Conservation (phyloP, 345 rosid species). For the Brassica cretica region DNA sequence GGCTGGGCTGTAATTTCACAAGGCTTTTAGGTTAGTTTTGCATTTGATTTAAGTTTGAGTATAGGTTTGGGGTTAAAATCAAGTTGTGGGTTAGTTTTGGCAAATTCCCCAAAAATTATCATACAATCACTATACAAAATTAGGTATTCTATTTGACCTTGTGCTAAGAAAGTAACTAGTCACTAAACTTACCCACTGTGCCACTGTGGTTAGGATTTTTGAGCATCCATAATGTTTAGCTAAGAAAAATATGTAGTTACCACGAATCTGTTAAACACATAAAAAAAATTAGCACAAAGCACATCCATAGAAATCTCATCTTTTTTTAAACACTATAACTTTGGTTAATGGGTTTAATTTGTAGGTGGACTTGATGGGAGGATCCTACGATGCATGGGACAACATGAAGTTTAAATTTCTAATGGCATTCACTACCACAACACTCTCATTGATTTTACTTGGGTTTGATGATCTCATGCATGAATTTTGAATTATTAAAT, state of each 20-base stretch:
- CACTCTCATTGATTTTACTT: slow-evolving; percentile 68
- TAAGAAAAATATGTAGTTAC: not conserved
- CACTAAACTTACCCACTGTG: not conserved
- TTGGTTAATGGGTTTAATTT: not conserved
- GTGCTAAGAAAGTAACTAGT: not conserved
- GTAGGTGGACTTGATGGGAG: slow-evolving; percentile 79
- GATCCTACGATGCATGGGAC: slow-evolving; percentile 79
- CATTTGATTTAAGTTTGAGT: too few relatives aligned
- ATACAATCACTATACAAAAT: too few relatives aligned
- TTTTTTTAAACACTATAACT: not conserved
- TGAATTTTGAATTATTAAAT: slow-evolving; percentile 38
- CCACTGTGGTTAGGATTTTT: not conserved
- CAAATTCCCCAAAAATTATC: too few relatives aligned
- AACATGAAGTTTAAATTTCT: slow-evolving; percentile 84
- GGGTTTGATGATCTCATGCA: slow-evolving; percentile 63
- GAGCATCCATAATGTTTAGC: not conserved
- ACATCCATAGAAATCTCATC: slow-evolving; percentile 2
- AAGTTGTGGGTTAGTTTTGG: too few relatives aligned
- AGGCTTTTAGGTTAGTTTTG: too few relatives aligned
- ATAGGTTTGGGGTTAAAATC: too few relatives aligned
- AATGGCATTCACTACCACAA: slow-evolving; percentile 81
- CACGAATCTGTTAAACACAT: not conserved
- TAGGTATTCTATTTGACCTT: too few relatives aligned
- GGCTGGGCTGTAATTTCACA: too few relatives aligned
- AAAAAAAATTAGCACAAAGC: not conserved